Conservation (phyloP, 176 grass and related monocot species). For the Dactylis glomerata region DNA sequence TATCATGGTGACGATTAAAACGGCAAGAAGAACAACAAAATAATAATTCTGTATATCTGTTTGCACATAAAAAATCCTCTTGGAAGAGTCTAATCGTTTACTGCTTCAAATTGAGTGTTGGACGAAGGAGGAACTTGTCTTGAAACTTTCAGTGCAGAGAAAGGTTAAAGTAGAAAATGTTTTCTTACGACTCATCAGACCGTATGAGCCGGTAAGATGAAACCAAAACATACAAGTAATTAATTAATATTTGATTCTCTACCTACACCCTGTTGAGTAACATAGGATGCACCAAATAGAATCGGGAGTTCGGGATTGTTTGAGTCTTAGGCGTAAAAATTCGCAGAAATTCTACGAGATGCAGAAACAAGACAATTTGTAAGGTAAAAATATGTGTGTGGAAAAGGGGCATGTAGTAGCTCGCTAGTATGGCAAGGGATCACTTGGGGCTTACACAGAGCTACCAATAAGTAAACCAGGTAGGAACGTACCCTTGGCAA, state of each 20-base stretch:
- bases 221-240: neutral
- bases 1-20: neutral
- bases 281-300: too few relatives aligned
- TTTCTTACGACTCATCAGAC: neutral
- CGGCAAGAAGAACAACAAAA: too few relatives aligned
- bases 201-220: neutral
- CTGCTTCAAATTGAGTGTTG: neutral
- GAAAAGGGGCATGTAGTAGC: neutral
- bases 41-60: too few relatives aligned
- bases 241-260: neutral
- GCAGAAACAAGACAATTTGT: neutral
- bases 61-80: too few relatives aligned
- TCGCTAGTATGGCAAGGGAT: neutral
- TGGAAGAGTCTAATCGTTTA: too few relatives aligned
- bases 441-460: neutral
- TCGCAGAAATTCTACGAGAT: neutral
- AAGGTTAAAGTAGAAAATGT: neutral
- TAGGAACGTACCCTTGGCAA: slow-evolving; percentile 23
- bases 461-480: neutral
- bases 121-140: neutral
- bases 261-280: neutral
- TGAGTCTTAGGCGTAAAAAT: neutral
- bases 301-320: too few relatives aligned
- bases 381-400: neutral
- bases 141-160: neutral